Base-by-base conservation (phyloP, 768 basidiomycete genomes). In the Tulasnella sp. region DNA sequence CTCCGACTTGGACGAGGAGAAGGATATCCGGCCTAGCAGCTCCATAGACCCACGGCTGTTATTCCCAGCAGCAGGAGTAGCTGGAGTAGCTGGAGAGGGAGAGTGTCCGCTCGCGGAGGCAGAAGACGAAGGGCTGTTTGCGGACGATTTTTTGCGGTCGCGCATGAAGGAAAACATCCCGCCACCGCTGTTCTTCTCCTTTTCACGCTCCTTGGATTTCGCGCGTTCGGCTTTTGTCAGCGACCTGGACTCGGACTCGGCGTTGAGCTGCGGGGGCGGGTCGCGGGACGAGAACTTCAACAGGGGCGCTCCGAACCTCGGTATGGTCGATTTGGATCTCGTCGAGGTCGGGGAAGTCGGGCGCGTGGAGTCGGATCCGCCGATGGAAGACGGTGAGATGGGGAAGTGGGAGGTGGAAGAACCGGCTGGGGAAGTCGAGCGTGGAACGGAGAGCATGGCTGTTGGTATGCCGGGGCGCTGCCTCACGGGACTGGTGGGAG, bases 141-240 rank as follows among this genome's bases (percentile, higher is more conserved):
- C 35, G 40, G 36, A 37, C 40, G 67, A 47, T 47, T 52, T 70
- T 36, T 70, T 70, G 34, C 69, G 69, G 37, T 70, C 69, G 12
- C 69, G 69, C 42, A 70, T 70, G 52, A 70, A 70, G 47, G 42
- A 47, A 34, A 70, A 70, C 69, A 70, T 70, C 44, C 69, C 69
- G 16, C 40, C 39, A 19, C 69, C 44, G 34, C 34, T 52, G 22
- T 26, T 26, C 29, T 70, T 70, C 29, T 70, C 52, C 42, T 36
- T 62, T 17, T 44, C 63, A 19, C 37, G 34, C 34, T 65, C 64
- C 22, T 19, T 65, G 1, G 34, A 36, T 37, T 65, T 65, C 29
- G 64, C 34, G 52, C 52, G 35, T 19, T 65, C 34, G 1, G 35
- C 35, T 37, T 65, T 65, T 17, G 64, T 65, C 19, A n/a, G 11